Evolutionary conservation across 108 stramenopile genomes (phyloP).

Genomic region (Cyclostephanos invisitatus): DNA sequence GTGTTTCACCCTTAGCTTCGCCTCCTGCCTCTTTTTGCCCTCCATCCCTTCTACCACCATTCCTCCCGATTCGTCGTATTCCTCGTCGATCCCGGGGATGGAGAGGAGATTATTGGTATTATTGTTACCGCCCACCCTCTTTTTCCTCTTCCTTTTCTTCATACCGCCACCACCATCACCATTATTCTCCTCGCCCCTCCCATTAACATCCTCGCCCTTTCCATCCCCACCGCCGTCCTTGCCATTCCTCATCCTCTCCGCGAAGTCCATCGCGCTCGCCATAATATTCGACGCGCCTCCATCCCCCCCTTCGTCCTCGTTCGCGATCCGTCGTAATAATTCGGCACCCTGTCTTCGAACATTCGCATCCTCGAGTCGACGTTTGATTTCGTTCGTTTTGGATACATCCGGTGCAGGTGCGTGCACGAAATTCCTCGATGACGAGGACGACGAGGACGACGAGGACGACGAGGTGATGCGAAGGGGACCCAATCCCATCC

Average conservation of each 20-base stretch:
- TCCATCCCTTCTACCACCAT: conserved; percentile 82
- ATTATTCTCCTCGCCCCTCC: no score
- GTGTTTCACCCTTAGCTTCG: neutral
- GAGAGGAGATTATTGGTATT: conserved; percentile 6
- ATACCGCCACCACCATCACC: conserved; percentile 4
- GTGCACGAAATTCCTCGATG: conserved; percentile 32
- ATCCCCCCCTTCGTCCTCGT: neutral
- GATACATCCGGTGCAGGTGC: conserved; percentile 60
- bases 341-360: no score
- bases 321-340: no score
- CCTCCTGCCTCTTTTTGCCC: conserved; percentile 16
- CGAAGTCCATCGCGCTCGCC: conserved; percentile 63
- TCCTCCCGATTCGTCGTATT: conserved; percentile 61
- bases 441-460: neutral
- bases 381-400: conserved; percentile 33
- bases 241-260: conserved; percentile 53
- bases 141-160: conserved; percentile 32
- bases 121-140: conserved; percentile 30
- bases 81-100: conserved; percentile 18
- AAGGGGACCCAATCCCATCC: conserved; percentile 74
- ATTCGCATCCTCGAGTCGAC: conserved; percentile 75
- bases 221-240: neutral
- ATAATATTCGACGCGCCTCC: neutral
- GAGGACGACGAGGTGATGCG: conserved; percentile 12
- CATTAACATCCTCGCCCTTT: neutral